Conservation (phyloP, 140 eudicot genomes). For the Artemisia princeps region DNA sequence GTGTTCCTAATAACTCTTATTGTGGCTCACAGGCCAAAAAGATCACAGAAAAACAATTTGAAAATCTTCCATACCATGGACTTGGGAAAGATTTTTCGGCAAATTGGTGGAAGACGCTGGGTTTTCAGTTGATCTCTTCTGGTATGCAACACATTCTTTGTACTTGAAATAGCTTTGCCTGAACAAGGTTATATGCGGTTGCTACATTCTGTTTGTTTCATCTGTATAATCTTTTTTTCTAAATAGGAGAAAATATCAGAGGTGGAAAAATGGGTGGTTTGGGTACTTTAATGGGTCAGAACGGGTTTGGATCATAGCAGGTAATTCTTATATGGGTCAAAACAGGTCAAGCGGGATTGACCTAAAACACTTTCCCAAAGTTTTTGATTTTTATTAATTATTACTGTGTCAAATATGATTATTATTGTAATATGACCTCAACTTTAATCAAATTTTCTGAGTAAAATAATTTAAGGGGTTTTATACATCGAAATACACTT, state of each 20-base stretch:
- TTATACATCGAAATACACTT: not conserved
- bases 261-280: conserved; percentile 5
- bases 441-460: not conserved
- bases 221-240: not conserved
- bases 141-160: conserved; percentile 39
- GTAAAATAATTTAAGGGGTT: not conserved
- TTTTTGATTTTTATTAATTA: not conserved
- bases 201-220: conserved; percentile 9
- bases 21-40: conserved; percentile 58
- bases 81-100: conserved; percentile 78
- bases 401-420: not conserved
- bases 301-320: not conserved
- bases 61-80: conserved; percentile 81
- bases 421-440: not conserved
- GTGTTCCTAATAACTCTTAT: not conserved
- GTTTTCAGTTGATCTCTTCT: conserved; percentile 54
- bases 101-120: conserved; percentile 93
- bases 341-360: not conserved
- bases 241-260: not conserved
- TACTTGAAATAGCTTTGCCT: not conserved
- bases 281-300: not conserved
- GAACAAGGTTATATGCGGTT: not conserved
- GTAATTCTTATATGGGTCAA: not conserved
- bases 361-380: not conserved
- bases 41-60: conserved; percentile 61